These are phyloP conservation scores for Xerocomellus amylosporus DNA, from an alignment of 768 basidiomycete genomes.

Conservation along the genomic window DNA sequence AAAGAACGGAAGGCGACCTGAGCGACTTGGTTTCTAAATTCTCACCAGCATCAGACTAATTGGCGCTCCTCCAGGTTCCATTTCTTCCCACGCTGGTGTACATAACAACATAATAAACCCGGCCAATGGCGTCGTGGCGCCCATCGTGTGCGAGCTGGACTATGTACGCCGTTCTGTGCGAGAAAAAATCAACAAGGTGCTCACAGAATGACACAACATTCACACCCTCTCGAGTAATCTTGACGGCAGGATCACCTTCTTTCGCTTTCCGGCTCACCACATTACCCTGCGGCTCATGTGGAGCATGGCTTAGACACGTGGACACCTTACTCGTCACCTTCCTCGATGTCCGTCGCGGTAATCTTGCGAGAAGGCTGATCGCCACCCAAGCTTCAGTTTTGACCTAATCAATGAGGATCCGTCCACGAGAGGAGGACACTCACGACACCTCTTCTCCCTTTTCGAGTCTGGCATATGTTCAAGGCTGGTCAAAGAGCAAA, in stretches of 20 bases:
- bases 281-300: no score
- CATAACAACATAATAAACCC: background rate
- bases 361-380: slow-evolving; percentile 35
- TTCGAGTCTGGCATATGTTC: slow-evolving; percentile 12
- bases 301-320: no score
- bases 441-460: slow-evolving; percentile 38
- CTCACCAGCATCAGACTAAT: slow-evolving; percentile 7
- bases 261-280: slow-evolving; percentile 42
- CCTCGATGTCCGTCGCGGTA: slow-evolving; percentile 39
- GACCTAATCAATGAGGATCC: background rate
- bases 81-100: slow-evolving; percentile 30
- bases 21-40: slow-evolving; percentile 17
- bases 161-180: slow-evolving; percentile 43
- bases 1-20: slow-evolving; percentile 8
- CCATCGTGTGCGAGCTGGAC: no score
- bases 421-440: no score
- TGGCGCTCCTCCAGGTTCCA: slow-evolving; percentile 13
- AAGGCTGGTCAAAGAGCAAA: background rate
- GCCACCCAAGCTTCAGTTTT: slow-evolving; percentile 39
- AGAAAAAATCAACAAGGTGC: background rate
- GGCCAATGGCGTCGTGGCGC: slow-evolving; percentile 2
- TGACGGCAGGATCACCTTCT: slow-evolving; percentile 49
- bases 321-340: no score
- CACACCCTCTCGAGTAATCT: slow-evolving; percentile 44
- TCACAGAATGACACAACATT: slow-evolving; percentile 16